These are phyloP conservation scores for Aurinia saxatilis DNA, from an alignment of 345 rosid genomes.

Conservation along the genomic window DNA sequence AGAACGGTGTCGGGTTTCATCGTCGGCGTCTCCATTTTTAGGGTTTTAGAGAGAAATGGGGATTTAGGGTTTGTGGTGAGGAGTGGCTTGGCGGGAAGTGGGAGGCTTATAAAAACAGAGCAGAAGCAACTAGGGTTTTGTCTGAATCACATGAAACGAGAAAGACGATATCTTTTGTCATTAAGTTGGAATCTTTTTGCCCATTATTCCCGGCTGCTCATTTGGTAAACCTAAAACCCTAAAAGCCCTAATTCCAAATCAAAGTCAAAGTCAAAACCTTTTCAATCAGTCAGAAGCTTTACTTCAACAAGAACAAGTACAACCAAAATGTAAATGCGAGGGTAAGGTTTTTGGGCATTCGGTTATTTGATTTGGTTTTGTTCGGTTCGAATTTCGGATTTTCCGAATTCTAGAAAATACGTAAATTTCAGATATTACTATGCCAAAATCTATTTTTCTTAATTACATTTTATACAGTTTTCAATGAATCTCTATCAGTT, in stretches of 20 bases:
- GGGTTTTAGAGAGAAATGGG: not conserved
- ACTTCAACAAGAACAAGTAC: not conserved
- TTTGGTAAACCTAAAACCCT: slow-evolving; percentile 2
- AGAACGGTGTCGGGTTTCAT: slow-evolving; percentile 63
- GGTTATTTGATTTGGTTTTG: no score
- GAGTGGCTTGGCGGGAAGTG: slow-evolving; percentile 22
- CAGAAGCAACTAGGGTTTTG: slow-evolving; percentile 25
- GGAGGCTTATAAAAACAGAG: slow-evolving; percentile 19
- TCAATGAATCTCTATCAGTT: no score
- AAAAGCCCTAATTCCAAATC: not conserved
- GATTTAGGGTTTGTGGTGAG: not conserved
- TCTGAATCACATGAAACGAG: slow-evolving; percentile 14
- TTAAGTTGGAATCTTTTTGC: slow-evolving; percentile 15
- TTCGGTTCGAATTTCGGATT: no score
- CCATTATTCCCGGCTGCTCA: slow-evolving; percentile 13
- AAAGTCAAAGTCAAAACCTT: slow-evolving; percentile 19
- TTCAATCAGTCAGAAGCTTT: not conserved
- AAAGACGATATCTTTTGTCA: slow-evolving; percentile 16
- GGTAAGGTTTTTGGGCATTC: no score
- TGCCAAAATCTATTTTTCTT: no score
- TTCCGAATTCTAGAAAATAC: no score
- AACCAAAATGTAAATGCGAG: no score
- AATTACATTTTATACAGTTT: no score
- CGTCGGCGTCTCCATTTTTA: slow-evolving; percentile 36
- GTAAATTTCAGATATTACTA: no score